Evolutionary conservation across 371 early-diverging fungal species (phyloP), one percentile per base, ranked within the genome.

Genomic region (Spraguea lophii): DNA sequence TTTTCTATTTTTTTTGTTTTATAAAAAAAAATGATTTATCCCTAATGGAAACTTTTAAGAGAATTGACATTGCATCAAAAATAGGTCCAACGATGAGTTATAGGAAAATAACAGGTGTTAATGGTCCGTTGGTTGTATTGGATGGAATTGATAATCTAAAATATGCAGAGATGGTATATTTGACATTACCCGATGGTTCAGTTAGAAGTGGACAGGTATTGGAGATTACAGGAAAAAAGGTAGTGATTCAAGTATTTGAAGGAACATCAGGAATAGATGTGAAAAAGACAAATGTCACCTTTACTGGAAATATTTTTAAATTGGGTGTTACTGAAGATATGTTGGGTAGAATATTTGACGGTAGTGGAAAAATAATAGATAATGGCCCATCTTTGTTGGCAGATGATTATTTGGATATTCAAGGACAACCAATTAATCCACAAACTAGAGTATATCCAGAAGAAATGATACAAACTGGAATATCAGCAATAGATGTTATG

Each of bases 391-490:
- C 85, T 65, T 88, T 98, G 49, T 88, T 98, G 72, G 91, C 97
- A 26, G 91, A 90, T 64, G 94, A 94, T 55, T 89, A 85, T 61
- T 71, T 95, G 61, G 95, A 93, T 68, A 92, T 98, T 62, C 80
- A 91, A 59, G 73, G 71, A 36, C 87, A 88, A 56, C 97, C 99
- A 26, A 90, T 98, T 73, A 98, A 95, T 74, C 99, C 99, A 27
- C 87, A 78, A 73, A 84, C 87, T 44, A 83, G 99, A 73, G 87
- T 91, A 58, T 98, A 98, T 68, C 99, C 99, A 42, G 92, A 90
- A 74, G 95, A 98, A 76, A 98, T 98, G 95, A 92, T 98, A 57
- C 93, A 98, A 73, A 98, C 99, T 15, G 99, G 99, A 66, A 86
- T 98, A 52, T 92, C 93, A 23, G 85, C 99, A 46, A 98, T 98